Evolutionary conservation across 1,284 basidiomycete genomes (phyloP), one percentile per base, ranked within the genome.

Genomic region (Wolfiporia cocos): DNA sequence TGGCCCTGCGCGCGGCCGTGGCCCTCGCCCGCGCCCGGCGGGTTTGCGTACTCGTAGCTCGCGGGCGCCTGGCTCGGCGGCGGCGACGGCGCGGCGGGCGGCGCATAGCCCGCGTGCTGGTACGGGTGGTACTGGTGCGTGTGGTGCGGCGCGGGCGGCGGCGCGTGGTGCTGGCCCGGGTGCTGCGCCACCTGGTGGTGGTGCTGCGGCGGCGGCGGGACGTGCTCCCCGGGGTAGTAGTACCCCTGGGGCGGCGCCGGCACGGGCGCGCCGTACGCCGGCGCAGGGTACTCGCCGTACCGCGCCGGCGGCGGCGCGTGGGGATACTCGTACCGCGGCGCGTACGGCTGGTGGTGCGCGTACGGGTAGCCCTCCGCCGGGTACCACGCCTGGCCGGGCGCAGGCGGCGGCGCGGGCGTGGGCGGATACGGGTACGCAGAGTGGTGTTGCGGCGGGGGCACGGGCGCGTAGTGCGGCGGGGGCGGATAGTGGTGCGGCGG

Each of bases 291-390:
- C 10, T 51, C 52, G 41, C 10, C 43, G 19, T 58, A 53, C 24
- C 49, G 49, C 3, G 47, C 39, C 21, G 48, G 50, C 18, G 54
- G 53, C n/a, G 53, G 55, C 11, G 49, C 20, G 23, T 38, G 45
- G 20, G n/a, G n/a, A n/a, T 44, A 34, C 26, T 32, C 22, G 45
- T 26, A 41, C 35, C n/a, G 34, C 54, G 37, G 59, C 61, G 47
- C 42, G 26, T 50, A 31, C 44, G 57, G 30, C 11, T 46, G 39
- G n/a, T 43, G 34, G 14, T 48, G 46, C 7, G 37, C 46, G 29
- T 56, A 56, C 5, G 56, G 55, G 34, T 55, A 56, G 43, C 56
- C 53, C 31, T 44, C 31, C 55, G 39, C 49, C 28, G 51, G 49
- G 43, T 57, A 54, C 31, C 45, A 33, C 55, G 39, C 49, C 28